Conservation (phyloP, 2,329 filamentous ascomycete species). For the Aspergillus fumigatus region DNA sequence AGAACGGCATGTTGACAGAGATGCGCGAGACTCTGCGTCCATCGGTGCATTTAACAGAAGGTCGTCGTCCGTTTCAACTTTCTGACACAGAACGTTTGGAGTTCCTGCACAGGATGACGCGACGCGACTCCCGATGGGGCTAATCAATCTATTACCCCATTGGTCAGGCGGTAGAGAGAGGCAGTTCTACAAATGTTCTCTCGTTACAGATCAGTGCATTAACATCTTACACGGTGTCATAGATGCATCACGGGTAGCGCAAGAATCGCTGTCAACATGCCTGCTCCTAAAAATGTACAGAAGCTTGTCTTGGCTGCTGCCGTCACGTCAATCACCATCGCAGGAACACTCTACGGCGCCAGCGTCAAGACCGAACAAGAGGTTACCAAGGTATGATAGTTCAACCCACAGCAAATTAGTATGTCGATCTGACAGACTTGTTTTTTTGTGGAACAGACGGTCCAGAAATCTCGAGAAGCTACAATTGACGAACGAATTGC, state of each 20-base stretch:
- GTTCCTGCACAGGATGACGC: constrained; percentile 21
- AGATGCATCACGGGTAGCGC: neutral
- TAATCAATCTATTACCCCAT: constrained; percentile 15
- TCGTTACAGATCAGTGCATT: neutral
- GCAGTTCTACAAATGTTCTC: constrained; percentile 11
- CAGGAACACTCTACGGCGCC: constrained; percentile 57
- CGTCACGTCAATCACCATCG: constrained; percentile 53
- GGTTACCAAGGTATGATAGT: constrained; percentile 44
- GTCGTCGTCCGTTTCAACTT: neutral
- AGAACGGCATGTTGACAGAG: constrained; percentile 24
- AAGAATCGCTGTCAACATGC: constrained; percentile 17
- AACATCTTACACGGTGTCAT: neutral
- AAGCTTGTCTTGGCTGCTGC: constrained; percentile 52
- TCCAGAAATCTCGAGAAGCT: constrained; percentile 46
- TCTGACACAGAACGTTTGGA: neutral
- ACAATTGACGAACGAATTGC: constrained; percentile 52
- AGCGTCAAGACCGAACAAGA: constrained; percentile 53
- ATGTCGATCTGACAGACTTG: constrained; percentile 1
- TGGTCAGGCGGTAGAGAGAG: constrained; percentile 21
- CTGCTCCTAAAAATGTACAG: constrained; percentile 37
- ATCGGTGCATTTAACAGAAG: constrained; percentile 5
- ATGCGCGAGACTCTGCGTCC: constrained; percentile 1
- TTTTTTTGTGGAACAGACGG: constrained; percentile 29
- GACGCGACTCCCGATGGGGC: constrained; percentile 16
- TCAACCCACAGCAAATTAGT: neutral